Base-by-base conservation (phyloP, 2,329 filamentous ascomycete species). In the Exophiala sideris region DNA sequence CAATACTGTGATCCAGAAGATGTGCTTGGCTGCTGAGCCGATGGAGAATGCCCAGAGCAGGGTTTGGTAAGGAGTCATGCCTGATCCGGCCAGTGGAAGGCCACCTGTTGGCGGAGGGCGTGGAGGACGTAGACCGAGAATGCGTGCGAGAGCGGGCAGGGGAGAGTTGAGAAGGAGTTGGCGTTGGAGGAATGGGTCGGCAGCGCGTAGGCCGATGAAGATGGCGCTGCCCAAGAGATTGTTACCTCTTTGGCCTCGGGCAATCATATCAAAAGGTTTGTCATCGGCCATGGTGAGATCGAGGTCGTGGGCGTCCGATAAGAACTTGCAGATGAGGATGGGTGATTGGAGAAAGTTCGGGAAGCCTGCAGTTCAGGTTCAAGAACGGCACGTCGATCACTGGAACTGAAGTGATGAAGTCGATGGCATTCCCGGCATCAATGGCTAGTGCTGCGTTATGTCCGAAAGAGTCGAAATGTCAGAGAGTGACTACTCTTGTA, bases 11-110 rank as follows among this genome's bases (percentile, higher is more conserved):
- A 42, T 38, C 59, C 59, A 62, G 35, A 56, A 45, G 5, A 57
- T 54, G 12, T 62, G 59, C 42, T 62, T 62, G n/a, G 54, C 40
- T 1, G 57, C 57, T 7, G 47, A 48, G 11, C 45, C 59, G 48
- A 60, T 40, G 3, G 57, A 53, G 33, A 57, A 48, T n/a, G 24
- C 52, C 54, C 54, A 58, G 21, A 60, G 44, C 29, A 60, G 32
- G 14, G 47, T 55, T 45, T 57, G 52, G 34, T 48, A 62, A 7
- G 59, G 59, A 10, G 54, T 54, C 20, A 62, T 49, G n/a, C 46
- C 57, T 8, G 52, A 52, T 1, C 21, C 39, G 3, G 46, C 24
- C 2, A 49, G 24, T 14, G 48, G 36, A 11, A 50, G 48, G 3
- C 54, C 57, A 40, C 51, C 52, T 1, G 52, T 18, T 8, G 50